A percentile compares a stretch with the other conserved stretches of the same genome.
Conservation (phyloP, 2,329 filamentous ascomycete genomes). For the Raffaelea ambrosiae region DNA sequence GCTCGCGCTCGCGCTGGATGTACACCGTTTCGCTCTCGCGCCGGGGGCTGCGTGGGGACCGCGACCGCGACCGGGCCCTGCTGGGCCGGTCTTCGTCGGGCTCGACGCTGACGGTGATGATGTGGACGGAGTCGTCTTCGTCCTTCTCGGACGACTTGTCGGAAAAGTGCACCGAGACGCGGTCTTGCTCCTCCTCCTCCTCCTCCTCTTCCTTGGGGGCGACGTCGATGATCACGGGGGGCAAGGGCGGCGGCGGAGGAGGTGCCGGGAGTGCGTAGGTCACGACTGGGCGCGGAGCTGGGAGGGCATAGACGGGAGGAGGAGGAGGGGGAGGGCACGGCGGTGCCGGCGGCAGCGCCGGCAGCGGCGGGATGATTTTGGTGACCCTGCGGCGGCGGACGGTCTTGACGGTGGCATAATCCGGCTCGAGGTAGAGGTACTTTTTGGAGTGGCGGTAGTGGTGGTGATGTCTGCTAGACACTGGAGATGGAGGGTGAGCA, state of each 20-base stretch:
- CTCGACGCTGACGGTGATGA: constrained; percentile 34
- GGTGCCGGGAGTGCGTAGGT: constrained; percentile 3
- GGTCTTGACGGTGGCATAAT: constrained; percentile 24
- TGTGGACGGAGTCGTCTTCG: constrained; percentile 26
- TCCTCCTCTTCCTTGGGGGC: no score
- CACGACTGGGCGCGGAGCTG: no score
- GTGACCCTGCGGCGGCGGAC: constrained; percentile 27
- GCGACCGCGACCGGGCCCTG: constrained; percentile 1
- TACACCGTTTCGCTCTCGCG: constrained; percentile 22
- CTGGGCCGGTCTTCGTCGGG: constrained; percentile 11
- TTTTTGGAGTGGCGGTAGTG: constrained; percentile 22
- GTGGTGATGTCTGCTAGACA: constrained; percentile 10
- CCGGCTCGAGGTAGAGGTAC: constrained; percentile 31
- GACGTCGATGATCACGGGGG: constrained; percentile 15
- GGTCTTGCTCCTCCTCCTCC: no score
- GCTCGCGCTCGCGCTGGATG: constrained; percentile 33
- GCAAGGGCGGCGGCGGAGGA: constrained; percentile 12
- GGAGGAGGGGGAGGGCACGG: constrained; percentile 14
- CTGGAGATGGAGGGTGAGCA: background rate
- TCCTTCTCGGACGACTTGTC: constrained; percentile 14
- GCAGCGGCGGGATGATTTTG: constrained; percentile 28
- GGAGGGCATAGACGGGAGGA: no score
- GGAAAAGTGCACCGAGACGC: no score
- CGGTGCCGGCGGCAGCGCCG: constrained; percentile 14
- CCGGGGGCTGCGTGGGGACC: constrained; percentile 16